Evolutionary conservation across 1,284 basidiomycete species (phyloP), one percentile per base, ranked within the genome.

Genomic region (Inonotus obliquus): DNA sequence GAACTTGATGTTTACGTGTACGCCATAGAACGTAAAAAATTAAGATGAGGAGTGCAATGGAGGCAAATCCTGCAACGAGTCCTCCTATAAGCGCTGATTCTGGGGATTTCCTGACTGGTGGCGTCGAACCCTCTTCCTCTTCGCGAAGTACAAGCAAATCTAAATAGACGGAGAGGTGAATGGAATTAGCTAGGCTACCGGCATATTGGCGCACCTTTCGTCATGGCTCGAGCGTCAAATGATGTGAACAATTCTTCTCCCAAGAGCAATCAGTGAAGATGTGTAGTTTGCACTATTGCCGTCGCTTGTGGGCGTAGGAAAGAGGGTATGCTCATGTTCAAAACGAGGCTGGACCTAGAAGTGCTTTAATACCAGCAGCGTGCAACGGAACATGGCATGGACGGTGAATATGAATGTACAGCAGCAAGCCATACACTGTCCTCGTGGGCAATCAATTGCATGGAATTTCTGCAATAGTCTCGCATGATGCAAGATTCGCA

Each of bases 21-120:
- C 59, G 58, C 58, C 59, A 63, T n/a, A 63, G 45, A 23, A 63
- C 53, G 53, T 52, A 55, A 38, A 63, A 60, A 21, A 63, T 63
- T 29, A 63, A 47, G 25, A 27, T 29, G 38, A 63, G 59, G 32
- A 63, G 45, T 5, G 48, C 51, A 21, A 54, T 14, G 39, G 58
- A 57, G 17, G 54, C 45, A 29, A 57, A 17, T 5, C 62, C 62
- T 29, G 62, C 62, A 23, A 60, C 37, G 41, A 63, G 21, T 25
- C 62, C 62, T 23, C 38, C 62, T 27, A 63, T 60, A 9, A 63
- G 47, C 45, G 62, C 58, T n/a, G 62, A 35, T 13, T 63, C 58
- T 21, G 58, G 37, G 5, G 62, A 57, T 47, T 63, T 63, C 14
- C 54, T 41, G 25, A 41, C 47, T 29, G 49, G 29, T 23, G 47